phyloP scores from a whole-genome alignment of 1,284 basidiomycete genomes.

The Agaricales sp. region DNA sequence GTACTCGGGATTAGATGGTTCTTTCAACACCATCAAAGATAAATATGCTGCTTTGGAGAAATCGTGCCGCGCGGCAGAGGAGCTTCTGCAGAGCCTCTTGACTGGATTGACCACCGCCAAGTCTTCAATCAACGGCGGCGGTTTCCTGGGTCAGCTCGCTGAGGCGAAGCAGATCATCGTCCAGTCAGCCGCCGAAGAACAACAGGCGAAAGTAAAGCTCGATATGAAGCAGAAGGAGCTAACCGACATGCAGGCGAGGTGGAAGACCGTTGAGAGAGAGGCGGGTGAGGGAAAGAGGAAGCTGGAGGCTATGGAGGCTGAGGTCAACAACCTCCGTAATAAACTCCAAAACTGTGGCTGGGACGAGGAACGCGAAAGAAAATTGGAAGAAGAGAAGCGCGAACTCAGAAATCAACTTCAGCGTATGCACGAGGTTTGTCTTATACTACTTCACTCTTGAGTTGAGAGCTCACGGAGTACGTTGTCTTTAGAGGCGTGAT shows the following conservation, averaged over 20 bases:
- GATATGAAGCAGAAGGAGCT: slow-evolving; percentile 77
- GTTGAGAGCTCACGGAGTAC: slow-evolving; percentile 3
- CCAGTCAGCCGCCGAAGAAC: slow-evolving; percentile 75
- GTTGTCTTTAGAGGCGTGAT: slow-evolving; percentile 53
- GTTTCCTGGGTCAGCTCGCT: slow-evolving; percentile 94
- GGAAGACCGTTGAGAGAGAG: slow-evolving; percentile 82
- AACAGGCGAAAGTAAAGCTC: slow-evolving; percentile 77
- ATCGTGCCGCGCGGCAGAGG: slow-evolving; percentile 72
- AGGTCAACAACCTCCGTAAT: slow-evolving; percentile 47
- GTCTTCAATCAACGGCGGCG: slow-evolving; percentile 49
- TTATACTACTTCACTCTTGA: slow-evolving; percentile 2
- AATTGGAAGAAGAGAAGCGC: slow-evolving; percentile 47
- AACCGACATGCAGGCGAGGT: slow-evolving; percentile 66
- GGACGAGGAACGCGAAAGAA: slow-evolving; percentile 69
- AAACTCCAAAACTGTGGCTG: slow-evolving; percentile 64
- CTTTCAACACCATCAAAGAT: slow-evolving; percentile 64
- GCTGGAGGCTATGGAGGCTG: slow-evolving; percentile 48
- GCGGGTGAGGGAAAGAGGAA: slow-evolving; percentile 68
- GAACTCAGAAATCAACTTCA: slow-evolving; percentile 50
- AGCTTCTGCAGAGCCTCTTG: slow-evolving; percentile 90
- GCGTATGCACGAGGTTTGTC: slow-evolving; percentile 53
- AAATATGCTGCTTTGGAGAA: slow-evolving; percentile 57
- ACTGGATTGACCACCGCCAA: slow-evolving; percentile 79
- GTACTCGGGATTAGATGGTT: slow-evolving; percentile 47
- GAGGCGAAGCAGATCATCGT: slow-evolving; percentile 75